Conservation (phyloP, 2,329 filamentous ascomycete genomes). For the Hirsutella thompsonii region DNA sequence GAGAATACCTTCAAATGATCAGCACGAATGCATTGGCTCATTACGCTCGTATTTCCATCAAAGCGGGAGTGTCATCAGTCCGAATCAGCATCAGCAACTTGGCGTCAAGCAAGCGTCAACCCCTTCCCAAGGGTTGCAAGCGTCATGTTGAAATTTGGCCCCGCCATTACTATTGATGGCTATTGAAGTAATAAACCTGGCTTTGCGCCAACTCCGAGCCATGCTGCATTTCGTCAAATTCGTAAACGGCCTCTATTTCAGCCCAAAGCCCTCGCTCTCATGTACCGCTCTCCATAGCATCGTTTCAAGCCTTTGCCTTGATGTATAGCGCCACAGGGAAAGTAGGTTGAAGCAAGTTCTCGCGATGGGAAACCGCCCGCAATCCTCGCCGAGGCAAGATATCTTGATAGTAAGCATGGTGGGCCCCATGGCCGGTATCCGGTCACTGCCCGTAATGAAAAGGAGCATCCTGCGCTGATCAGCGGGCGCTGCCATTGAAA, state of each 20-base stretch:
- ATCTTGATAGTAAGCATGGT: conserved; percentile 68
- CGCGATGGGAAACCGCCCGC: conserved; percentile 66
- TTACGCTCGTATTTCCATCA: too few species aligned
- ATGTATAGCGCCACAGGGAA: conserved; percentile 60
- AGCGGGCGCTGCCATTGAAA: conserved; percentile 48
- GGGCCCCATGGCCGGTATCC: conserved; percentile 79
- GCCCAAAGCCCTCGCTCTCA: conserved; percentile 83
- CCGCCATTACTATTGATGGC: too few species aligned
- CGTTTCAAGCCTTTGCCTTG: conserved; percentile 51
- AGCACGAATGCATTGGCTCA: too few species aligned
- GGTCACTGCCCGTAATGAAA: conserved; percentile 83
- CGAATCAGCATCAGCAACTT: too few species aligned
- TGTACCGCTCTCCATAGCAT: conserved; percentile 77
- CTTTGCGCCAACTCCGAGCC: background rate
- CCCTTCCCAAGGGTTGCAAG: too few species aligned
- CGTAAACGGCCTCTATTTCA: conserved; percentile 44
- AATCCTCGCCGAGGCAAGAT: conserved; percentile 62
- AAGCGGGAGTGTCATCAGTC: too few species aligned
- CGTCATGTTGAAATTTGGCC: too few species aligned
- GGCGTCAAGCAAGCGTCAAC: too few species aligned
- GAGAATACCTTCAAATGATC: background rate
- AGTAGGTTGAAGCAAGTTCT: conserved; percentile 86
- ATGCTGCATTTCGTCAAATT: conserved; percentile 8
- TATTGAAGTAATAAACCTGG: too few species aligned
- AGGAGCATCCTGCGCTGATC: conserved; percentile 69